A percentile compares a stretch with the other conserved stretches of the same genome.
Conservation (phyloP, 2,329 filamentous ascomycete genomes). For the Microcyclosporella mali region DNA sequence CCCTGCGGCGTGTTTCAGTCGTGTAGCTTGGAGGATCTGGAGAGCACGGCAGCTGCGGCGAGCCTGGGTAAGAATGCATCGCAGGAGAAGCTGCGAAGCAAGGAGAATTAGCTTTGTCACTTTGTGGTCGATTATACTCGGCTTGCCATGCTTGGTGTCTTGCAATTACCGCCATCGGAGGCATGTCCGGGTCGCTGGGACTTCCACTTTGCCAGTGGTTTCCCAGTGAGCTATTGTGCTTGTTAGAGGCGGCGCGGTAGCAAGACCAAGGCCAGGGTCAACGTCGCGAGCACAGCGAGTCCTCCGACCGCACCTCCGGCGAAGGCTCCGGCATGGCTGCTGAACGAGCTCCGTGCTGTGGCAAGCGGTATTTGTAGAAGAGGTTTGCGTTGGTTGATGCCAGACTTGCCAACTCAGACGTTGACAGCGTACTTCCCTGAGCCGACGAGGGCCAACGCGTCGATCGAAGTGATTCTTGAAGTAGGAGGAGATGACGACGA, state of each 20-base stretch:
- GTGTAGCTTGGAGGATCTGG: not conserved
- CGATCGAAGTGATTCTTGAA: not conserved
- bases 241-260: slow-evolving; percentile 1
- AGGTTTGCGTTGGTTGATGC: slow-evolving; percentile 52
- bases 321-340: slow-evolving; percentile 1
- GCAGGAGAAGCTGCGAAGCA: not conserved
- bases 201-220: not conserved
- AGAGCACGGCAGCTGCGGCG: not conserved
- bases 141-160: not conserved
- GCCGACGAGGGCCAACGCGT: not conserved
- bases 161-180: not conserved
- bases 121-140: not conserved
- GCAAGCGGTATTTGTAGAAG: slow-evolving; percentile 81
- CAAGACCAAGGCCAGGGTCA: slow-evolving; percentile 1
- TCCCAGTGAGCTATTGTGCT: not conserved
- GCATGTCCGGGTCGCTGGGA: not conserved
- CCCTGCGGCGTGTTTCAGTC: not conserved
- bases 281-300: slow-evolving; percentile 1
- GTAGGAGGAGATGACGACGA: not conserved
- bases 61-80: not conserved
- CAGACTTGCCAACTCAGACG: too few species aligned
- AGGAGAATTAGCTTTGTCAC: not conserved
- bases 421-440: too few species aligned
- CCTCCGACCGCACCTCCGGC: slow-evolving; percentile 4
- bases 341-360: not conserved